A percentile compares a stretch with the other conserved stretches of the same genome.
Conservation (phyloP, 805 yeast species). For the Myxozyma sirexii region DNA sequence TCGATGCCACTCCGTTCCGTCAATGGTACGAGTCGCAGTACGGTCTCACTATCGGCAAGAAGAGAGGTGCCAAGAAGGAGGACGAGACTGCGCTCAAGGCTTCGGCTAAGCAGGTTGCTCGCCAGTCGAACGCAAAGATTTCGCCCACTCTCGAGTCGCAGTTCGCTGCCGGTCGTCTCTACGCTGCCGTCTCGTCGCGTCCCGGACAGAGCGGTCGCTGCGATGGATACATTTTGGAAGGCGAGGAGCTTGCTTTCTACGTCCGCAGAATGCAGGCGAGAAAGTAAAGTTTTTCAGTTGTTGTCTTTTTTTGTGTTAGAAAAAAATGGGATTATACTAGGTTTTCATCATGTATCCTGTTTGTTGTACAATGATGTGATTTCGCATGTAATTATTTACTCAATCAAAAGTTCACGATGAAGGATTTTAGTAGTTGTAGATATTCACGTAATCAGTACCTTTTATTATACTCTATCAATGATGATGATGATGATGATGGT, state of each 20-base stretch:
- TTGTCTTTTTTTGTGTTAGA: neutral
- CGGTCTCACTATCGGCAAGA: slow-evolving; percentile 92
- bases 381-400: slow-evolving; percentile 32
- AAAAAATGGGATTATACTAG: slow-evolving; percentile 5
- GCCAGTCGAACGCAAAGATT: slow-evolving; percentile 81
- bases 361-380: slow-evolving; percentile 21
- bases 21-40: slow-evolving; percentile 99
- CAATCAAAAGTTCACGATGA: slow-evolving; percentile 21
- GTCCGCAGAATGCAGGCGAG: slow-evolving; percentile 98
- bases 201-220: slow-evolving; percentile 99
- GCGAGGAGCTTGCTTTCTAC: slow-evolving; percentile 99
- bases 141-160: slow-evolving; percentile 92
- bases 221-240: slow-evolving; percentile 99
- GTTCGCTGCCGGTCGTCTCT: slow-evolving; percentile 98
- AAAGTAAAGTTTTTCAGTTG: slow-evolving; percentile 62
- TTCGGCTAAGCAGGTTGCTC: slow-evolving; percentile 88
- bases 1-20: slow-evolving; percentile 99
- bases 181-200: slow-evolving; percentile 98
- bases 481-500: too few relatives aligned
- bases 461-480: too few relatives aligned
- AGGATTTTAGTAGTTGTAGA: too few relatives aligned
- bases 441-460: too few relatives aligned
- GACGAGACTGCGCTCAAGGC: slow-evolving; percentile 57
- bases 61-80: slow-evolving; percentile 47
- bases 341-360: slow-evolving; percentile 19